Conservation (phyloP, 140 eudicot genomes). For the Anethum foeniculum region DNA sequence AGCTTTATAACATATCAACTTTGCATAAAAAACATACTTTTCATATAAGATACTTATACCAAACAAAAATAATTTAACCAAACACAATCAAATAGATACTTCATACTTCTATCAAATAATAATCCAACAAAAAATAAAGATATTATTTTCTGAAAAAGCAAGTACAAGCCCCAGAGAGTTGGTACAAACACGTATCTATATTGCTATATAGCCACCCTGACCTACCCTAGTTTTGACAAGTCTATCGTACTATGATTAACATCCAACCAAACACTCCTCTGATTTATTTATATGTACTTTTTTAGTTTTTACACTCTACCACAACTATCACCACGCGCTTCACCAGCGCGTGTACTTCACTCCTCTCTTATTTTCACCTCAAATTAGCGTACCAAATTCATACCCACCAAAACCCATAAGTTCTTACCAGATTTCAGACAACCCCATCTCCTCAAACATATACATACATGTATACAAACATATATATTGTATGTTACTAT, state of each 20-base stretch:
- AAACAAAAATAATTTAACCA: neutral
- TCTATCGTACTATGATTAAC: neutral
- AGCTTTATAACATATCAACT: too few species aligned
- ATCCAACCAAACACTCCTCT: neutral
- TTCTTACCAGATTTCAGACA: neutral
- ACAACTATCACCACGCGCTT: neutral
- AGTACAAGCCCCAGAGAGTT: neutral
- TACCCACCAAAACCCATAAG: neutral
- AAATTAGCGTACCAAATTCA: neutral
- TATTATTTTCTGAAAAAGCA: neutral
- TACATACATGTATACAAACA: neutral
- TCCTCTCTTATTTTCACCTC: neutral
- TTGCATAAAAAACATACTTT: too few species aligned
- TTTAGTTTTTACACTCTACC: neutral
- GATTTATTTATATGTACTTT: neutral
- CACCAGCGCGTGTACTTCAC: neutral
- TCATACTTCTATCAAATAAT: too few species aligned
- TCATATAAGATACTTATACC: too few species aligned
- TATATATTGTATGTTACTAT: neutral
- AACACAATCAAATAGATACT: neutral
- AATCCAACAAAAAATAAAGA: neutral
- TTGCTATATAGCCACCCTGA: neutral
- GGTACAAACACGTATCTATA: neutral
- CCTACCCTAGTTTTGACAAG: constrained; percentile 2
- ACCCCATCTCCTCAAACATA: neutral